Evolutionary conservation across 192 early-diverging fungal genomes (phyloP), one percentile per base, ranked within the genome.

Genomic region (Linnemannia hyalina): DNA sequence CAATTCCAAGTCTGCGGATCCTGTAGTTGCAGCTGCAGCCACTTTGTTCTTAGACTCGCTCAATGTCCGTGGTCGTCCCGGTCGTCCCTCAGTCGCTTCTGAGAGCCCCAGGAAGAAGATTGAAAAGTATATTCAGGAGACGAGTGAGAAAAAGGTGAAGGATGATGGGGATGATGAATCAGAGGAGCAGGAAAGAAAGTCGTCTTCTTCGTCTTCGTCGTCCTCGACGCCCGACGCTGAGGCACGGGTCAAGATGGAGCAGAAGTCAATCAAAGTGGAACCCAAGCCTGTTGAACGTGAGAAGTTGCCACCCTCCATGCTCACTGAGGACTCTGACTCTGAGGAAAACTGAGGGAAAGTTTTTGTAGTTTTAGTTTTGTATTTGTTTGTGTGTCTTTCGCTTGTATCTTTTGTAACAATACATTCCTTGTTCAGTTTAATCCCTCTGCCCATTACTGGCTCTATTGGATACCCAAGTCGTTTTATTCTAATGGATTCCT

Each of bases 1-100:
- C 13, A 29, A 29, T 32, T 26, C 29, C 3, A 15, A 32, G 1
- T 65, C 78, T 40, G 20, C 44, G 40, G 78, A 80, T 47, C 78
- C 78, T 13, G 36, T 29, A 29, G 42, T 80, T 15, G 55, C 32
- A 5, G 71, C 78, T 5, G 78, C 52, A 20, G 78, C 78, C 1
- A 26, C 29, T 6, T 40, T 47, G 57, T 23, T 80, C 26, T 73
- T 80, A 42, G 9, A 52, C 18, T 6, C 7, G 49, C 70, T 70
- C 18, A 55, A 20, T 52, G 49, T 10, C 8, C 70, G 70, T 5
- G 54, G 78, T 32, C 70, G 70, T 46, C 52, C 49, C 5, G 54
- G 78, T 32, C 70, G 70, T 46, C 52, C 49, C 5, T 32, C 69
- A 40, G 36, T 8, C 13, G 26, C 55, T 26, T 23, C 23, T 9